Percentiles rank a stretch among this genome's conserved stretches.
Evolutionary conservation across 2,329 filamentous ascomycete genomes (phyloP).

Genomic region (Fusarium sp.): DNA sequence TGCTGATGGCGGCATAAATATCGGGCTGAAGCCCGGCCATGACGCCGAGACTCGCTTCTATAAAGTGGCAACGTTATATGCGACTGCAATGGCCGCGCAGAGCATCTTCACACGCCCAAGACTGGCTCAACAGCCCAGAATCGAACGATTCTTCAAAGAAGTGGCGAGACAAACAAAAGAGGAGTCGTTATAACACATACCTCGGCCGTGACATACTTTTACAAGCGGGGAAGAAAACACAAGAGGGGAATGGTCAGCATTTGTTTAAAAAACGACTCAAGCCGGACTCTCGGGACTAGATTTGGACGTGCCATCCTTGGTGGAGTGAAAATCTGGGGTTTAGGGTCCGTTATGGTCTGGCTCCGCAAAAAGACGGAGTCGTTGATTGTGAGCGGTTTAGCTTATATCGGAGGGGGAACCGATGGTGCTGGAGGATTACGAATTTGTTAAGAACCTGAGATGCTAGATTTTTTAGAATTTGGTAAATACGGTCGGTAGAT

Average conservation of each 20-base stretch:
- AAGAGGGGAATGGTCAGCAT: conserved; percentile 3
- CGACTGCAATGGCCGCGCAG: neutral
- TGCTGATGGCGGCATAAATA: conserved; percentile 36
- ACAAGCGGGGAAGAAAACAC: conserved; percentile 7
- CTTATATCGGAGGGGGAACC: conserved; percentile 8
- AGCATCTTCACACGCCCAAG: conserved; percentile 5
- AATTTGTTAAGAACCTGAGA: neutral
- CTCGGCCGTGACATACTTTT: neutral
- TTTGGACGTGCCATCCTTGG: neutral
- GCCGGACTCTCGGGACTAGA: neutral
- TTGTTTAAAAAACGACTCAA: neutral
- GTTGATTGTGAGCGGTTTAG: conserved; percentile 6
- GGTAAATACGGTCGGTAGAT: rapidly evolving
- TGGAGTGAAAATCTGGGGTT: conserved; percentile 25
- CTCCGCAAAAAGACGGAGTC: conserved; percentile 9
- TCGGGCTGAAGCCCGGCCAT: conserved; percentile 43
- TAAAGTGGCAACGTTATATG: neutral
- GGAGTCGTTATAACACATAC: neutral
- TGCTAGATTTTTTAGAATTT: neutral
- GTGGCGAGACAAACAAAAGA: neutral
- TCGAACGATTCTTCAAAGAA: neutral
- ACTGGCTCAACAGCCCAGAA: neutral
- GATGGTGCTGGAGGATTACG: neutral
- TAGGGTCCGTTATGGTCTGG: neutral
- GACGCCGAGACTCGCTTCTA: neutral